Evolutionary conservation across 257 asterid species (phyloP), one percentile per base, ranked within the genome.

Genomic region (Nicotiana obtusifolia): DNA sequence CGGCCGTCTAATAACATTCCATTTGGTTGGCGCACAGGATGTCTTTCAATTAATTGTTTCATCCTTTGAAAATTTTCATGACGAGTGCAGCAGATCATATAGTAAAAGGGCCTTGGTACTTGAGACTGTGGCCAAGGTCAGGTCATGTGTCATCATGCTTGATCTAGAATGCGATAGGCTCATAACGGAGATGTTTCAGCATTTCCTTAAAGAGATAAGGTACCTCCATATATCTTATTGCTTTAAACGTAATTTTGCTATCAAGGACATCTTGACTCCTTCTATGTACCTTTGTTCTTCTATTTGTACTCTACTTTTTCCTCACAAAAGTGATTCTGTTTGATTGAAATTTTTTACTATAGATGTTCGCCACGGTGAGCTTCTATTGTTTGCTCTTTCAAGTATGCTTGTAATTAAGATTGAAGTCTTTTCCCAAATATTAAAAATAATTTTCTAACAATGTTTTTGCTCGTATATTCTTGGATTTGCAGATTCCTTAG

Each of bases 91-190:
- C 90, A 89, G 93, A 89, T 96, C 98, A 14, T 87, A 86, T 83
- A 83, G 47, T 22, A 93, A 94, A 89, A 92, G 97, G 88, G 90
- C 85, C 81, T 49, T 91, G 82, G 89, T 96, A 85, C 97, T 96
- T 84, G 98, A 96, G 89, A 96, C 98, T 53, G 94, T 96, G 87
- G 92, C 98, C 84, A 94, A 94, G 91, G 97, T 96, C 77, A 92
- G 98, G 84, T 94, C 98, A 22, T 94, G 99, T 84, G 97, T 96
- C 75, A 90, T 96, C 76, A 91, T 96, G 98, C 84, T 96, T 97
- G 99, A 96, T 85, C 89, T 96, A 81, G 99, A 96, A 89, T 96
- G 99, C 28, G 98, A 94, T 80, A 88, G 84, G 76, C 90, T 96
- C 94, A 88, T 96, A 76, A 83, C 87, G 65, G 93, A 92, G 89